Evolutionary conservation across 495 filamentous ascomycete species (phyloP).

Genomic region (Penicillium psychrofluorescens): DNA sequence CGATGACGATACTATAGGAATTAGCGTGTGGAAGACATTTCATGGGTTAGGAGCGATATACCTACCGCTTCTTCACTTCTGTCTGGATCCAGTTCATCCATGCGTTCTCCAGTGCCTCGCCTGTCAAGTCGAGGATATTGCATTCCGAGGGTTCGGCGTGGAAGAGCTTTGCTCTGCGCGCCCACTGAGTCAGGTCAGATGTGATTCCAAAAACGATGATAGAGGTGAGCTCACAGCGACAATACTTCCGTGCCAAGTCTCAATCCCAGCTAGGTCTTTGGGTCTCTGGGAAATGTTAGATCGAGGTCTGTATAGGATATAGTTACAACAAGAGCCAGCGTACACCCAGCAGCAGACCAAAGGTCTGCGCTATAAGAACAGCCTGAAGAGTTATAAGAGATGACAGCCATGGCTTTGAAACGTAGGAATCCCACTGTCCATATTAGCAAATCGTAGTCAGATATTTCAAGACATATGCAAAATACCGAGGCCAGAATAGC

Average conservation of each 20-base stretch:
- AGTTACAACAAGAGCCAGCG: too few species aligned
- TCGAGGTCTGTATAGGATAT: too few species aligned
- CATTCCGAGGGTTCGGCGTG: not conserved
- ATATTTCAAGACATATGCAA: not conserved
- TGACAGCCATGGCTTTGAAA: not conserved
- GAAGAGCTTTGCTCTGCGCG: constrained; percentile 8
- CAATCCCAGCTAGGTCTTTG: constrained; percentile 17
- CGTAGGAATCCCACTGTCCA: constrained; percentile 10
- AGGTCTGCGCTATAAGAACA: constrained; percentile 27
- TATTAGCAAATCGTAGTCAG: too few species aligned
- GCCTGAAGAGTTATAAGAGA: constrained; percentile 22
- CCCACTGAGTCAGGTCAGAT: constrained; percentile 5
- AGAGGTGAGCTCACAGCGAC: constrained; percentile 13
- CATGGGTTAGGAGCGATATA: too few species aligned
- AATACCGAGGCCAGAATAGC: constrained; percentile 23
- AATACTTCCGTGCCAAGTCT: constrained; percentile 27
- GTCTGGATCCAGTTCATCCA: constrained; percentile 8
- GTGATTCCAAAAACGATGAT: not conserved
- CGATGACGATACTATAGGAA: constrained; percentile 8
- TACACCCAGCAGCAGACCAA: constrained; percentile 27
- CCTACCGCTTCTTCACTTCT: constrained; percentile 13
- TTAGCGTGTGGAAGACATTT: not conserved
- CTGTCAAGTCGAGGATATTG: constrained; percentile 3
- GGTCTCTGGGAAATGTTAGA: constrained; percentile 5
- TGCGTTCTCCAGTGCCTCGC: constrained; percentile 9